Conservation (phyloP, 2,329 filamentous ascomycete genomes). For the Kalmusia sp. region DNA sequence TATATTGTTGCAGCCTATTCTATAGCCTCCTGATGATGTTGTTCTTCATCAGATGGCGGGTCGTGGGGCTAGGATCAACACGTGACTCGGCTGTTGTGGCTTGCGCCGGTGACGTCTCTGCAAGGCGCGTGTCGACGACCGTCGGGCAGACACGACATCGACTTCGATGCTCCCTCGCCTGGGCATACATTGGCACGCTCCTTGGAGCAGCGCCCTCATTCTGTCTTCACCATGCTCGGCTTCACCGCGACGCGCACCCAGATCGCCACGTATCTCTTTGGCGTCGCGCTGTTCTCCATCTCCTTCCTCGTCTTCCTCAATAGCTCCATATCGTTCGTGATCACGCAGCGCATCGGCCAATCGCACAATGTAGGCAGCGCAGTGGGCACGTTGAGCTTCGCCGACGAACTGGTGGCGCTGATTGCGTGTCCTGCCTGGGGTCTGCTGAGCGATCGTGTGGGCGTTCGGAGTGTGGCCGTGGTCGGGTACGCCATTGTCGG, state of each 20-base stretch:
- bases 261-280: constrained; percentile 75
- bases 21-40: too few species aligned
- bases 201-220: constrained; percentile 20
- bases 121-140: too few species aligned
- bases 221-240: constrained; percentile 39
- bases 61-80: too few species aligned
- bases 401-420: constrained; percentile 81
- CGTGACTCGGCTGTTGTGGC: too few species aligned
- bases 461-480: constrained; percentile 70
- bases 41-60: too few species aligned
- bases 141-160: too few species aligned
- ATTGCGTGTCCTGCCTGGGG: constrained; percentile 84
- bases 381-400: constrained; percentile 84
- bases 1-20: too few species aligned
- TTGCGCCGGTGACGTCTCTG: too few species aligned
- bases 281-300: constrained; percentile 85
- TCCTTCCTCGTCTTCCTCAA: constrained; percentile 91
- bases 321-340: constrained; percentile 82
- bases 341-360: constrained; percentile 81
- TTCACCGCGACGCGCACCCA: constrained; percentile 66
- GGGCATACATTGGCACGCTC: constrained; percentile 19
- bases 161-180: neutral
- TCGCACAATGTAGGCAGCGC: constrained; percentile 77
- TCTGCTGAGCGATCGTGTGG: constrained; percentile 76
- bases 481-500: constrained; percentile 85